Evolutionary conservation across 139 green algal genomes (phyloP).

Genomic region (Tetradesmus obliquus): DNA sequence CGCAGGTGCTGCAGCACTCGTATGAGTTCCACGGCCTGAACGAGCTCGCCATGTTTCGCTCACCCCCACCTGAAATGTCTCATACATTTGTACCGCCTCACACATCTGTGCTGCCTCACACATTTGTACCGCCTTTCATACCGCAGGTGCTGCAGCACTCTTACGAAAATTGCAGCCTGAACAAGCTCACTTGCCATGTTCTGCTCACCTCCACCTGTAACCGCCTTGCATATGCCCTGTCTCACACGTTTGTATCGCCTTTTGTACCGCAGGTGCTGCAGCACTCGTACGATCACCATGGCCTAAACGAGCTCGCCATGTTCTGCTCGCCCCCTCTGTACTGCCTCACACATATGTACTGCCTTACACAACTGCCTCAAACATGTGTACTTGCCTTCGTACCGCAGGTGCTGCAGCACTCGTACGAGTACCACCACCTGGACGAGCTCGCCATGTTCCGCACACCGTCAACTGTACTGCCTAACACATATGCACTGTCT

Average conservation of each 20-base stretch:
- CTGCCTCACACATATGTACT: no score
- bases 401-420: no score
- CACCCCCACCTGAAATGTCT: not conserved
- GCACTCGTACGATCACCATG: not conserved
- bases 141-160: no score
- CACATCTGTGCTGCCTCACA: not conserved
- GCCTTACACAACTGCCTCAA: not conserved
- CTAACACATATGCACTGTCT: no score
- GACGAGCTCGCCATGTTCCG: not conserved
- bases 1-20: no score
- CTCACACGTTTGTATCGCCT: not conserved
- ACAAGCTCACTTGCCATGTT: not conserved
- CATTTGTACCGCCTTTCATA: no score
- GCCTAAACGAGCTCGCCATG: not conserved
- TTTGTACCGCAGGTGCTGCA: not conserved
- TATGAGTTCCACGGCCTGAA: conserved; percentile 36
- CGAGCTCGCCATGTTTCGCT: not conserved
- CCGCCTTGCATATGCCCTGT: not conserved
- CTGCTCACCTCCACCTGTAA: not conserved
- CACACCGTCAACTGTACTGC: not conserved
- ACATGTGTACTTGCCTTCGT: no score
- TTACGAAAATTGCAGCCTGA: not conserved
- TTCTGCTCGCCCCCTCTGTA: not conserved
- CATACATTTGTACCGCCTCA: not conserved
- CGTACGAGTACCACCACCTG: conserved; percentile 10